phyloP scores from a whole-genome alignment of 768 basidiomycete species.

The Daedaleopsis sinensis region DNA sequence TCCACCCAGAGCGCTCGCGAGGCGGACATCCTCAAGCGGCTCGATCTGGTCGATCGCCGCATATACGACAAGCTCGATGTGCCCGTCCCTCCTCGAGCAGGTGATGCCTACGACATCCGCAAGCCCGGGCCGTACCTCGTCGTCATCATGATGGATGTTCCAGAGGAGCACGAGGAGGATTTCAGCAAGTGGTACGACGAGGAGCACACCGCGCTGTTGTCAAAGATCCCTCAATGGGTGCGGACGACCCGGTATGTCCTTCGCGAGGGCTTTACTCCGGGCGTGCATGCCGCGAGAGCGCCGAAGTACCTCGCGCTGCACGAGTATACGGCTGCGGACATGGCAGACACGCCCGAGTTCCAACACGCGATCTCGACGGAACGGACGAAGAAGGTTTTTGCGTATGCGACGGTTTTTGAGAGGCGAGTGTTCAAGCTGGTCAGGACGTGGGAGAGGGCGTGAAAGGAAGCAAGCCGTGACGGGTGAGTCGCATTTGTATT shows the following conservation, averaged over 20 bases:
- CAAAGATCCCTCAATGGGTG: conserved; percentile 46
- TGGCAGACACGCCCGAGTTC: conserved; percentile 40
- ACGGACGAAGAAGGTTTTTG: conserved; percentile 46
- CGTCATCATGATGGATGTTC: conserved; percentile 29
- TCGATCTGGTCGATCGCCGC: conserved; percentile 39
- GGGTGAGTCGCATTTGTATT: too few species aligned
- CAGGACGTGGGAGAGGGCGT: conserved; percentile 8
- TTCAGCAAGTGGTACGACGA: conserved; percentile 36
- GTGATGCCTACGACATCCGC: conserved; percentile 19
- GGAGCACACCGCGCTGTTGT: conserved; percentile 39
- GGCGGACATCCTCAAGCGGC: conserved; percentile 32
- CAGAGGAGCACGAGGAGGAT: conserved; percentile 29
- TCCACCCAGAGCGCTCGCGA: conserved; percentile 41
- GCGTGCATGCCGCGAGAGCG: background rate
- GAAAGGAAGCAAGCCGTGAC: too few species aligned
- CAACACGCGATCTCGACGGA: conserved; percentile 44
- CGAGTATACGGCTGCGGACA: conserved; percentile 40
- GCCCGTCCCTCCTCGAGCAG: background rate
- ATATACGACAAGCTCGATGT: conserved; percentile 28
- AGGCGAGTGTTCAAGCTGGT: conserved; percentile 32
- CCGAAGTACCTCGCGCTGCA: conserved; percentile 48
- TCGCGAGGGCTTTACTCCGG: conserved; percentile 19
- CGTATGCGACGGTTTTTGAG: conserved; percentile 36
- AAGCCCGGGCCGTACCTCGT: conserved; percentile 29
- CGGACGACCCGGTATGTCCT: conserved; percentile 47